Conservation (phyloP, 164 flowering plant species). For the Santalum album region DNA sequence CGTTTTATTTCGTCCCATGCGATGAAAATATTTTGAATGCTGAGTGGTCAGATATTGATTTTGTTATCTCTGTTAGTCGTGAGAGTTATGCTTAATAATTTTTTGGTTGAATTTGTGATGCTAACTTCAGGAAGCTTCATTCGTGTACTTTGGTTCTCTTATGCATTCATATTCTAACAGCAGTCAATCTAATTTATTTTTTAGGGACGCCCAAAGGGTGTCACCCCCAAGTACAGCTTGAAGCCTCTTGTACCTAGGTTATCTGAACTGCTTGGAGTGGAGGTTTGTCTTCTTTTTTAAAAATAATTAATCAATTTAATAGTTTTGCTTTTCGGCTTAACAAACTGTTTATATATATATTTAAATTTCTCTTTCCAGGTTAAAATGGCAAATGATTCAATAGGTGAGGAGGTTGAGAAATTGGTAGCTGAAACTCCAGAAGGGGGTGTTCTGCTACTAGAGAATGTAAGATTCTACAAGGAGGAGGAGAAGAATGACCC, state of each 20-base stretch:
- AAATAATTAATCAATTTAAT: too few relatives aligned
- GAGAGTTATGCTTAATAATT: too few relatives aligned
- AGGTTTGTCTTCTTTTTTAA: conserved; percentile 22
- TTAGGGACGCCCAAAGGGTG: conserved; percentile 89
- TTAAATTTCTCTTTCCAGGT: conserved; percentile 41
- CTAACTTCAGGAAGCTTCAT: too few relatives aligned
- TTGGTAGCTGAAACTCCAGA: conserved; percentile 58
- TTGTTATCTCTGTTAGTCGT: too few relatives aligned
- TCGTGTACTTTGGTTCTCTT: too few relatives aligned
- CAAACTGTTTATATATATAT: neutral
- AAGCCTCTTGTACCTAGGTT: conserved; percentile 80
- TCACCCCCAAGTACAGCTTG: conserved; percentile 78
- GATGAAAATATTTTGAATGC: too few relatives aligned
- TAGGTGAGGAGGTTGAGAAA: conserved; percentile 69
- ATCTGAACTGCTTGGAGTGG: conserved; percentile 67
- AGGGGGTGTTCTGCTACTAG: conserved; percentile 80
- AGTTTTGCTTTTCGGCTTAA: neutral
- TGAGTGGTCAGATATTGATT: too few relatives aligned
- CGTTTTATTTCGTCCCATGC: too few relatives aligned
- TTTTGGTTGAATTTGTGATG: too few relatives aligned
- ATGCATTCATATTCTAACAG: too few relatives aligned
- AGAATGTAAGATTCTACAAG: conserved; percentile 77
- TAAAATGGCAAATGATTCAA: conserved; percentile 70
- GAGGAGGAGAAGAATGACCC: conserved; percentile 94
- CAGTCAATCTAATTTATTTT: too few relatives aligned